Base-by-base conservation (phyloP, 2,329 filamentous ascomycete genomes). In the Pseudopyricularia cyperi region DNA sequence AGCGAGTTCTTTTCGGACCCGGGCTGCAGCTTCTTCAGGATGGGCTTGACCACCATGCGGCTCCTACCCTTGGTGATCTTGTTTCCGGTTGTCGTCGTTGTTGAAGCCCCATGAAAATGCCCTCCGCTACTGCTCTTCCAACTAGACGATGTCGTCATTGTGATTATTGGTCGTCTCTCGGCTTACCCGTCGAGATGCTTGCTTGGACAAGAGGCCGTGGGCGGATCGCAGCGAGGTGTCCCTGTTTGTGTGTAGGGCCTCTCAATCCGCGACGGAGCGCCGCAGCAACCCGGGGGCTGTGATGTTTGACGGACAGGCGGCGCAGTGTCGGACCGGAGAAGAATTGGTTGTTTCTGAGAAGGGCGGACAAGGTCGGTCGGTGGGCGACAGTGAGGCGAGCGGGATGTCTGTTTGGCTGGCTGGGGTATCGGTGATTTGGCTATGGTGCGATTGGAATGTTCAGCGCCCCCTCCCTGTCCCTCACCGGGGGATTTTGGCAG, bases 1-100 rank as follows among this genome's bases (percentile, higher is more conserved):
- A 83, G 65, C 46, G 80, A 83, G 60, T 73, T 80, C 68, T 80
- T 81, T 57, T 80, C 77, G 57, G 76, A 80, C 48, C 74, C 70
- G 34, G 71, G 66, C 4, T 24, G 22, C 54, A 76, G 62, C 62
- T 81, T 82, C 63, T 80, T 81, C 51, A 83, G 66, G 46, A 83
- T 82, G 9, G 80, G 80, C 65, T 81, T 82, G 56, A 80, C 75
- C 54, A 69, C 68, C 54, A 67, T 68, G 58, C 72, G 73, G 51
- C 66, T 65, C 58, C 70, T 68, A 50, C 69, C 60, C 62, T 79
- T 79, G 60, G 68, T 65, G 54, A 68, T 64, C 59, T 68, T 72
- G 56, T 61, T 61, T 19, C 37, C 37, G 17, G 11, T 11, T n/a
- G 37, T 9, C 22, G 37, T 19, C 22, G 37, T 22, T 14, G 7